A percentile compares a stretch with the other conserved stretches of the same genome.
Evolutionary conservation across 768 basidiomycete genomes (phyloP).

Genomic region (Amanita pseudoporphyria): DNA sequence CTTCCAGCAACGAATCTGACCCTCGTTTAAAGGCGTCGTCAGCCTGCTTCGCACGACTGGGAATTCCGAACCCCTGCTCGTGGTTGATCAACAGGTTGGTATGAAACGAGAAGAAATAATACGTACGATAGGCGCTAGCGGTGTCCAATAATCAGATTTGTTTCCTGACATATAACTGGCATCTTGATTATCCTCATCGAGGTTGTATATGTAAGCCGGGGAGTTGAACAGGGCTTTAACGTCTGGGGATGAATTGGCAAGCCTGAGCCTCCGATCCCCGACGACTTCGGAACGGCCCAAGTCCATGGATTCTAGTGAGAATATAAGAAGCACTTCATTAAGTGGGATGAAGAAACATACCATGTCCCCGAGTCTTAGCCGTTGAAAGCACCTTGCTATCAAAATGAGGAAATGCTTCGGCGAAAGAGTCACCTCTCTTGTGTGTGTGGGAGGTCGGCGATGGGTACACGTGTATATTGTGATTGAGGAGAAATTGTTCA

Average conservation of each 20-base stretch:
- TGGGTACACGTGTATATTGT: conserved; percentile 78
- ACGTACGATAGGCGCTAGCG: conserved; percentile 66
- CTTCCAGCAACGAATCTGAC: conserved; percentile 75
- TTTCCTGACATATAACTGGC: conserved; percentile 45
- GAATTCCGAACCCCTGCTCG: conserved; percentile 55
- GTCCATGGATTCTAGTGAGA: conserved; percentile 59
- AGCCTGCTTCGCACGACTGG: conserved; percentile 54
- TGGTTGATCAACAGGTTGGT: conserved; percentile 9
- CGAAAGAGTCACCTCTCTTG: conserved; percentile 86
- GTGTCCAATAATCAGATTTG: conserved; percentile 67
- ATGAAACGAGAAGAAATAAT: neutral
- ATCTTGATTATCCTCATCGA: conserved; percentile 56
- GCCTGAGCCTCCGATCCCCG: conserved; percentile 63
- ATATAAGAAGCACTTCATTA: neutral
- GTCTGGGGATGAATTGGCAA: conserved; percentile 87
- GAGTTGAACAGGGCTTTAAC: conserved; percentile 93
- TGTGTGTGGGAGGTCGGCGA: conserved; percentile 63
- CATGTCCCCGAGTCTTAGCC: conserved; percentile 57
- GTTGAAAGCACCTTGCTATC: conserved; percentile 89
- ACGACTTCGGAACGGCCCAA: conserved; percentile 63
- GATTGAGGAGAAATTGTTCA: conserved; percentile 80
- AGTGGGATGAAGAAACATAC: conserved; percentile 16
- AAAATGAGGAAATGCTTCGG: conserved; percentile 94
- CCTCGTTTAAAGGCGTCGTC: conserved; percentile 77
- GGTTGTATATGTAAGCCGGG: conserved; percentile 72